Base-by-base conservation (phyloP, 2,329 filamentous ascomycete species). In the Fusarium albidum region DNA sequence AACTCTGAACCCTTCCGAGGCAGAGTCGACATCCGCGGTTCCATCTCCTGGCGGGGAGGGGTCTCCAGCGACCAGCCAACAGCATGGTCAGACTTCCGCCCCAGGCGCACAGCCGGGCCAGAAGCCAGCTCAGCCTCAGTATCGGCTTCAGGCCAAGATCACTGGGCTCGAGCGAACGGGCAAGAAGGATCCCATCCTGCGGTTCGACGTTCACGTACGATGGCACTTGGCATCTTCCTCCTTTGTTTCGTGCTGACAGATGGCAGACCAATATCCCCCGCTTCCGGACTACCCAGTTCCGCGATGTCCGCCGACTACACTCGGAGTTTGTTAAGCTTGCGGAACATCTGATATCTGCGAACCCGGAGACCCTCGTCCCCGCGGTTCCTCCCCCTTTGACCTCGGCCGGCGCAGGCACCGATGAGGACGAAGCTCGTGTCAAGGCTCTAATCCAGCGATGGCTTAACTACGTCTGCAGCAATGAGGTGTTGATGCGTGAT, bases 271-370 rank as follows among this genome's bases (percentile, higher is more conserved):
- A 99, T 75, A 89, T 99, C n/a, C 93, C 94, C 46, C 94, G 94
- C 65, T 99, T 97, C 75, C 87, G 95, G 67, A 99, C 95, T 1
- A 99, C 95, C 6, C 95, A 99, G 73, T 99, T 97, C 77, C 92
- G 95, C 69, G 95, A 99, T 75, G 92, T 99, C 63, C 90, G 95
- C 66, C 91, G 95, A 55, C 89, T 96, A 57, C 95, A 99, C 75
- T 92, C 91, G 40, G 95, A 99, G 71, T 99, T 99, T 68, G 83
- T 91, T 61, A 99, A 98, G 75, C 87, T 99, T n/a, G 92, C 90
- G 49, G 91, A 96, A 53, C 95, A 99, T 73, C 81, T 99, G 51
- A 92, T 97, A 72, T 97, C 94, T 18, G 93, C 94, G n/a, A 98
- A 98, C 69, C 95, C 95, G 4, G 95, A 99, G 74, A 90, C 92